Base-by-base conservation (phyloP, 2,329 filamentous ascomycete species). In the Magnaporthiopsis incrustans region DNA sequence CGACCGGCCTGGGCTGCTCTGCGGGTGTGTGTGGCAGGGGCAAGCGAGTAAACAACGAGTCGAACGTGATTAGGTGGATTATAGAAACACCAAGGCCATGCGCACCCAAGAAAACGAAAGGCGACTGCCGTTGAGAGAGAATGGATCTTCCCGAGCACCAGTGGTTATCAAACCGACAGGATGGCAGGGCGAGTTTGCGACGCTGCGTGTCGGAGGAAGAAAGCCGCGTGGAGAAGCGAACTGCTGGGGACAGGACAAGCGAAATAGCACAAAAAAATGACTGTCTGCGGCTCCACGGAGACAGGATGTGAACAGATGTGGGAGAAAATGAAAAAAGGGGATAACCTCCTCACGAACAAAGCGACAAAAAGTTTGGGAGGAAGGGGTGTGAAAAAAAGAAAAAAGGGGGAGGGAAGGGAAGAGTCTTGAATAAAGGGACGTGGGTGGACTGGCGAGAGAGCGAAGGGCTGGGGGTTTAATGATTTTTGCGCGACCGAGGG, bases 401-500 rank as follows among this genome's bases (percentile, higher is more conserved):
- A 30, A 69, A 71, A 72, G 72, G 71, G 70, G 73, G 72, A 71
- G 68, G 69, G 72, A 73, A 74, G 74, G 76, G 71, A 75, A 74
- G 72, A 75, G 73, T 77, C 74, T 77, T 75, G 74, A 73, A 74
- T 73, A 73, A 70, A 74, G 68, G 68, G 67, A 70, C 74, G 73
- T 72, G 66, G 69, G 74, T 71, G 72, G 69, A 71, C 68, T 67
- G 71, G 30, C 73, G 75, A 74, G 73, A 74, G 73, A 72, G 71
- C 71, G 73, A 72, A 71, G 70, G 67, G 68, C 72, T 73, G 71
- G 74, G 74, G 74, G 75, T 75, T 77, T 76, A 76, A 76, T 75
- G 71, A 75, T 73, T 72, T 74, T 70, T 67, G 71, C 67, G 64
- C 66, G 64, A 30, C 50, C 30, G 53, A 33, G 27, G 27, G 62